Conservation (phyloP, 805 yeast genomes). For the Clavispora phyllophila region DNA sequence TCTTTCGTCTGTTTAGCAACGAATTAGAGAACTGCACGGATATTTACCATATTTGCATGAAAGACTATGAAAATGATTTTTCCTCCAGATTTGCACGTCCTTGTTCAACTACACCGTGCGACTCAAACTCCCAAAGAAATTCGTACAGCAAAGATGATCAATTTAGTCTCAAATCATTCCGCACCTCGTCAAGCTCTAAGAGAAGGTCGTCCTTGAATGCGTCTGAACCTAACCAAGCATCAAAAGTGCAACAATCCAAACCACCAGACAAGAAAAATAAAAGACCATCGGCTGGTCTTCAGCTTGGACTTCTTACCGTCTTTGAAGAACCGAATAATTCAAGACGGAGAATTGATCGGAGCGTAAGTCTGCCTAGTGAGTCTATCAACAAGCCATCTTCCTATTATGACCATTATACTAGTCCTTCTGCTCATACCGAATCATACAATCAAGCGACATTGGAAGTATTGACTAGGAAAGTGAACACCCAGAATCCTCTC, state of each 20-base stretch:
- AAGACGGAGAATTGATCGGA: not conserved
- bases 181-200: constrained; percentile 22
- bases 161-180: constrained; percentile 30
- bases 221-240: not conserved
- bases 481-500: constrained; percentile 24
- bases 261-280: constrained; percentile 21
- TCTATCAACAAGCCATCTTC: constrained; percentile 3
- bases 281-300: constrained; percentile 34
- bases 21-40: constrained; percentile 27
- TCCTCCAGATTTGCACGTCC: constrained; percentile 3
- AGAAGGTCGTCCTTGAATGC: constrained; percentile 18
- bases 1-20: constrained; percentile 30
- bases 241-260: not conserved
- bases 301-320: constrained; percentile 35
- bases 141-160: constrained; percentile 11
- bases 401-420: constrained; percentile 22
- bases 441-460: constrained; percentile 33
- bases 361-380: not conserved
- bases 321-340: constrained; percentile 25
- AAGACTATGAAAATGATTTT: constrained; percentile 21
- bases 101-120: constrained; percentile 10
- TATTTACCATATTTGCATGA: constrained; percentile 25
- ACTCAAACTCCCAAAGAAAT: constrained; percentile 16
- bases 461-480: constrained; percentile 28
- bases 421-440: constrained; percentile 17